phyloP scores from a whole-genome alignment of 495 filamentous ascomycete species.

The Lentithecium fluviatile region DNA sequence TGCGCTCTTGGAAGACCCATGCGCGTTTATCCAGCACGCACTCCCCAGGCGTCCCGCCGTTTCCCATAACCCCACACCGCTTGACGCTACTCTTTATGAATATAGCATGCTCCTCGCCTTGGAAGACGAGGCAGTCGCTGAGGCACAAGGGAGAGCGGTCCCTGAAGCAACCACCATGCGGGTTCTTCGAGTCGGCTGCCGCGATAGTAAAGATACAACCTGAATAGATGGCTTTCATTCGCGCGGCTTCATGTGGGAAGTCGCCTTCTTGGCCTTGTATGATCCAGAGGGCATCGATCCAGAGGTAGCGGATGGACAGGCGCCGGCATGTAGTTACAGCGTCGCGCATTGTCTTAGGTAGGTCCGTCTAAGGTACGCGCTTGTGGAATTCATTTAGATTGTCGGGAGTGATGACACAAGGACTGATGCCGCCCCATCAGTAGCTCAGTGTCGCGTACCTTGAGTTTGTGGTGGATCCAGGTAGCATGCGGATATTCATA shows the following conservation, averaged over 20 bases:
- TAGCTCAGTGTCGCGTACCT: no score
- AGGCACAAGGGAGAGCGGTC: not conserved
- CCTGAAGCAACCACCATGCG: not conserved
- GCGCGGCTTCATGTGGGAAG: not conserved
- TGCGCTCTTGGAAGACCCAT: conserved; percentile 3
- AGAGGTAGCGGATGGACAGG: not conserved
- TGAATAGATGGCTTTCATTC: not conserved
- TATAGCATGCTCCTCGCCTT: not conserved
- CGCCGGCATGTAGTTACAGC: not conserved
- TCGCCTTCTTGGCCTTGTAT: not conserved
- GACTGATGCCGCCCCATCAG: no score
- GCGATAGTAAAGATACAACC: not conserved
- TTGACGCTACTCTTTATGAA: not conserved
- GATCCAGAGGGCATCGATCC: not conserved
- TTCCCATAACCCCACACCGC: no score
- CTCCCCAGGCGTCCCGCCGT: no score
- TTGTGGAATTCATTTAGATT: no score
- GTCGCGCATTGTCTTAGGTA: not conserved
- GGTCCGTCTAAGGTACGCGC: no score
- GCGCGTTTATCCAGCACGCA: not conserved
- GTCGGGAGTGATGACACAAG: no score
- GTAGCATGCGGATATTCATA: no score
- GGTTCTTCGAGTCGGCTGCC: not conserved
- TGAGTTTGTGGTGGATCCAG: no score
- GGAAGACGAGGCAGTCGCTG: not conserved